These are phyloP conservation scores for Termitomyces heimii DNA, from an alignment of 768 basidiomycete species.

Conservation along the genomic window DNA sequence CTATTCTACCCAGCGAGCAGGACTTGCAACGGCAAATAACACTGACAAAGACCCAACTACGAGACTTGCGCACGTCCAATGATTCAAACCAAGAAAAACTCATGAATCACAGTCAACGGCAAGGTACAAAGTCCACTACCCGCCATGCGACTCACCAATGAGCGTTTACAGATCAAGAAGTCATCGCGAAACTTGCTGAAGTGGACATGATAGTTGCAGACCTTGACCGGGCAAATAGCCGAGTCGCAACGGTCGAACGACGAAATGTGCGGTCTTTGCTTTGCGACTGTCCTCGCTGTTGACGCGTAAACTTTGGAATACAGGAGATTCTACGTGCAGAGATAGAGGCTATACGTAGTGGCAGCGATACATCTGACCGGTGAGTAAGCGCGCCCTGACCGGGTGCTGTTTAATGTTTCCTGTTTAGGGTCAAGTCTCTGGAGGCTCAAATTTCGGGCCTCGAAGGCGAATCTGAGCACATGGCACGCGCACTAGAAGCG, in stretches of 20 bases:
- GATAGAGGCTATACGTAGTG: constrained; percentile 85
- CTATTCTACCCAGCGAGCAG: constrained; percentile 59
- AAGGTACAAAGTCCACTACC: constrained; percentile 45
- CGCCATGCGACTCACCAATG: not conserved
- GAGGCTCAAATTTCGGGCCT: constrained; percentile 70
- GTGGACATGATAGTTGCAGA: constrained; percentile 94
- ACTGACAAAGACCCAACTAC: constrained; percentile 83
- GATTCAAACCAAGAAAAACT: constrained; percentile 92
- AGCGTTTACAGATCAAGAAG: constrained; percentile 71
- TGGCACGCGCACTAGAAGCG: constrained; percentile 59
- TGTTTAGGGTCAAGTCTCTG: constrained; percentile 57
- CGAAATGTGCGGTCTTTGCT: constrained; percentile 63
- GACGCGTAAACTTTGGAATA: not conserved
- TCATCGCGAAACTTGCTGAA: constrained; percentile 84
- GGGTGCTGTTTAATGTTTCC: not conserved
- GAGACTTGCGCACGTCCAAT: constrained; percentile 85
- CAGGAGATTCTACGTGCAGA: constrained; percentile 95
- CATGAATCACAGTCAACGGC: constrained; percentile 83
- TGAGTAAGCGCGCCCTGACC: constrained; percentile 28
- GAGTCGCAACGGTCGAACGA: constrained; percentile 88
- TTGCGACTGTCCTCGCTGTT: not conserved
- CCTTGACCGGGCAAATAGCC: constrained; percentile 89
- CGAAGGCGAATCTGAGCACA: constrained; percentile 68
- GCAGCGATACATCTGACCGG: constrained; percentile 66
- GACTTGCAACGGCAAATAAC: constrained; percentile 89